Conservation (phyloP, 805 yeast genomes). For the Citeromyces nyonsensis region DNA sequence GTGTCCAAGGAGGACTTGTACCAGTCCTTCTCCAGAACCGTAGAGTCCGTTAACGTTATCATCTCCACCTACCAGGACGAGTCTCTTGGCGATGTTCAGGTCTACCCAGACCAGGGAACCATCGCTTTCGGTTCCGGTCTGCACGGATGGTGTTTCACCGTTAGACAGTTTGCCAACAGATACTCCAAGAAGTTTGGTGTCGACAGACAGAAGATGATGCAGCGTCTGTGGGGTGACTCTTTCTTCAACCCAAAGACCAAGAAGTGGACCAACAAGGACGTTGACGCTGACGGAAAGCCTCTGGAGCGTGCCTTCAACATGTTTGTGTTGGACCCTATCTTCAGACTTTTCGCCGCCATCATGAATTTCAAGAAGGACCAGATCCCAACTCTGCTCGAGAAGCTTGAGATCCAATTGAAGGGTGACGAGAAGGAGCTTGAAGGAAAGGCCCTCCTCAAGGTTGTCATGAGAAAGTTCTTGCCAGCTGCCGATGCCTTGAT, state of each 20-base stretch:
- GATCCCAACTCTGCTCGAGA: slow-evolving; percentile 80
- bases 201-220: slow-evolving; percentile 95
- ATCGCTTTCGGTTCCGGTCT: slow-evolving; percentile 99
- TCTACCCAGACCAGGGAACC: slow-evolving; percentile 97
- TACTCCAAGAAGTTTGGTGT: slow-evolving; percentile 99
- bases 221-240: slow-evolving; percentile 99
- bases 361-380: slow-evolving; percentile 99
- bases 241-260: slow-evolving; percentile 99
- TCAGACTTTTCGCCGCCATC: slow-evolving; percentile 86
- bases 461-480: slow-evolving; percentile 98
- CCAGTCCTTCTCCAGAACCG: slow-evolving; percentile 97
- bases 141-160: slow-evolving; percentile 99
- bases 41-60: slow-evolving; percentile 97
- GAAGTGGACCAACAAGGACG: slow-evolving; percentile 96
- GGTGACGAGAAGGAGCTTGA: slow-evolving; percentile 95
- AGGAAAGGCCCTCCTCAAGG: slow-evolving; percentile 97
- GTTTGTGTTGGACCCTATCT: slow-evolving; percentile 98
- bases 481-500: slow-evolving; percentile 99
- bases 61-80: slow-evolving; percentile 89
- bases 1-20: slow-evolving; percentile 97
- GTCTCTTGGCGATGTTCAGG: slow-evolving; percentile 91
- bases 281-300: slow-evolving; percentile 88
- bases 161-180: slow-evolving; percentile 95
- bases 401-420: slow-evolving; percentile 88
- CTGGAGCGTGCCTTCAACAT: slow-evolving; percentile 99